A percentile compares a stretch with the other conserved stretches of the same genome.
Evolutionary conservation across 169 alveolate genomes (phyloP).

Genomic region (Plasmodium gaboni): DNA sequence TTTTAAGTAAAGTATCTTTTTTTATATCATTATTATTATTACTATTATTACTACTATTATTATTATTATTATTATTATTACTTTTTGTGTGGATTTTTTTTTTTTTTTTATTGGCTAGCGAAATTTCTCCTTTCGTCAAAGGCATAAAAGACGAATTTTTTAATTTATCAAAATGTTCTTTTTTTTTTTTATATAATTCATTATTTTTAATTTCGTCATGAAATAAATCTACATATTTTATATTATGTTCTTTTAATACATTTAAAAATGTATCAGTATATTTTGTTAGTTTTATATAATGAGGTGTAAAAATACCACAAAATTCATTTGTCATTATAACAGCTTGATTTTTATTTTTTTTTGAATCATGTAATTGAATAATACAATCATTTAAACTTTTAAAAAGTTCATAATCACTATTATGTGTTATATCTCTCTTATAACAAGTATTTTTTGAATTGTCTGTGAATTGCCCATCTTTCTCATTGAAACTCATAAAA

Average conservation of each 20-base stretch:
- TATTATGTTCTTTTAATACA: conserved; percentile 59
- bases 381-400: conserved; percentile 73
- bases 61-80: too few relatives aligned
- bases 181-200: conserved; percentile 62
- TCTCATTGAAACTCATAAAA: conserved; percentile 68
- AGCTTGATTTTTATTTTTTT: conserved; percentile 43
- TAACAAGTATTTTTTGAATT: conserved; percentile 3
- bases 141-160: conserved; percentile 57
- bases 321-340: conserved; percentile 70
- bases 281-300: conserved; percentile 45
- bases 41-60: neutral
- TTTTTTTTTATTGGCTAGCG: conserved; percentile 53
- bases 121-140: conserved; percentile 71
- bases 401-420: conserved; percentile 56
- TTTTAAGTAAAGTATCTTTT: neutral
- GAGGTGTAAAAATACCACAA: conserved; percentile 65
- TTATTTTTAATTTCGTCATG: conserved; percentile 65
- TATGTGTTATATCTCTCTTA: conserved; percentile 52
- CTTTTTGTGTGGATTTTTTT: too few relatives aligned
- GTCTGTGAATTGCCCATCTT: conserved; percentile 41
- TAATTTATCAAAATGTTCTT: conserved; percentile 54
- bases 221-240: conserved; percentile 45
- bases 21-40: neutral
- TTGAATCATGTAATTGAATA: conserved; percentile 54
- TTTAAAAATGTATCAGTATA: conserved; percentile 28